A percentile compares a stretch with the other conserved stretches of the same genome.
These are phyloP conservation scores for Pythium myriotylum DNA, from an alignment of 352 stramenopile species.

Conservation along the genomic window DNA sequence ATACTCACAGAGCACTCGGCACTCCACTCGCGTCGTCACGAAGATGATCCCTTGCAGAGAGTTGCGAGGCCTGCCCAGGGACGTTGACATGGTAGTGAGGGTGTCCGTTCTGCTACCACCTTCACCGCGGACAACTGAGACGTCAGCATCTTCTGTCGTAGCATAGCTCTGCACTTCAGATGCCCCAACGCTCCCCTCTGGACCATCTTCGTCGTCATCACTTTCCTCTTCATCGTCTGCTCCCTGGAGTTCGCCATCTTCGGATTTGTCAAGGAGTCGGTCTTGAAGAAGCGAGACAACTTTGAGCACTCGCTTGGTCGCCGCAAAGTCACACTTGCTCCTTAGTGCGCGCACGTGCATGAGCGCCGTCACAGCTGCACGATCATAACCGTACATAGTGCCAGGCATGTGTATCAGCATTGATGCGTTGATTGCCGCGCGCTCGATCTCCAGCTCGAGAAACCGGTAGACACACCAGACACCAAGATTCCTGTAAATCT, in stretches of 20 bases:
- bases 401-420: constrained; percentile 53
- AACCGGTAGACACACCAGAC: constrained; percentile 80
- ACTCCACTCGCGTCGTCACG: constrained; percentile 81
- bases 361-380: constrained; percentile 56
- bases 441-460: constrained; percentile 72
- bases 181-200: no score
- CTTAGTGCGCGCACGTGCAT: constrained; percentile 36
- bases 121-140: neutral
- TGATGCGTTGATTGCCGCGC: constrained; percentile 53
- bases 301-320: constrained; percentile 57
- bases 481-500: constrained; percentile 64
- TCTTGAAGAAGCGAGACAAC: constrained; percentile 52
- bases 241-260: neutral
- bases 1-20: constrained; percentile 75
- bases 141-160: neutral
- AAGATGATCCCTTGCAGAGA: constrained; percentile 68
- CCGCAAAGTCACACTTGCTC: constrained; percentile 45
- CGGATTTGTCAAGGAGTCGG: constrained; percentile 25
- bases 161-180: neutral
- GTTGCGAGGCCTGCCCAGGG: neutral
- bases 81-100: neutral
- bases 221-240: constrained; percentile 10
- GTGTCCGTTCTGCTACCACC: constrained; percentile 25
- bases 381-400: constrained; percentile 61
- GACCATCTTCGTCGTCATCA: neutral